A percentile compares a stretch with the other conserved stretches of the same genome.
These are phyloP conservation scores for Naganishia sp. DNA, from an alignment of 1,284 basidiomycete species.

Conservation along the genomic window DNA sequence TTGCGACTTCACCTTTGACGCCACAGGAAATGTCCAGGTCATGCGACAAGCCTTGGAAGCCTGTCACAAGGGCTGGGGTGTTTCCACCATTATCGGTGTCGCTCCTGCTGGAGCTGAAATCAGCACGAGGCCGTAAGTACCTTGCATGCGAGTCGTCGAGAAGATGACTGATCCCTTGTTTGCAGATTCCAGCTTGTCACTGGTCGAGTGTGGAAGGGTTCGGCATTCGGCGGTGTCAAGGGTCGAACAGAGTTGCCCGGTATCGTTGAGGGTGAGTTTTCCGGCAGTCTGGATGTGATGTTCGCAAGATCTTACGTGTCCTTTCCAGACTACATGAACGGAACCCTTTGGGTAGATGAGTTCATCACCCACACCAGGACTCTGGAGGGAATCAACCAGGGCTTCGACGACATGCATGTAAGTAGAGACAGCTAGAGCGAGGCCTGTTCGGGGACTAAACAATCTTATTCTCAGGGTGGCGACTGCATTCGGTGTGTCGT, in stretches of 20 bases:
- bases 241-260: slow-evolving; percentile 91
- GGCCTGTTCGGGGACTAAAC: not conserved
- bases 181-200: slow-evolving; percentile 74
- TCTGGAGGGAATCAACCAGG: slow-evolving; percentile 79
- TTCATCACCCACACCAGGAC: slow-evolving; percentile 80
- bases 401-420: slow-evolving; percentile 94
- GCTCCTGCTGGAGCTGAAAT: slow-evolving; percentile 98
- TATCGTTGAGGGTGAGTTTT: slow-evolving; percentile 69
- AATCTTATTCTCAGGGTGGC: slow-evolving; percentile 61
- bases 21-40: slow-evolving; percentile 90
- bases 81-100: slow-evolving; percentile 88
- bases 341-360: slow-evolving; percentile 68
- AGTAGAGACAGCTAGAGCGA: slow-evolving; percentile 47
- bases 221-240: slow-evolving; percentile 97
- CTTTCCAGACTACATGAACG: slow-evolving; percentile 48
- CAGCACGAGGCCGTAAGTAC: slow-evolving; percentile 82
- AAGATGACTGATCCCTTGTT: slow-evolving; percentile 2
- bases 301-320: slow-evolving; percentile 49
- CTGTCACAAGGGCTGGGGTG: slow-evolving; percentile 99
- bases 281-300: not conserved
- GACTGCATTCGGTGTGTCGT: slow-evolving; percentile 89
- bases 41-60: slow-evolving; percentile 96
- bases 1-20: slow-evolving; percentile 95
- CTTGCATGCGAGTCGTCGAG: slow-evolving; percentile 14
- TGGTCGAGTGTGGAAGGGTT: slow-evolving; percentile 92